Evolutionary conservation across 148 eudicot species (phyloP).

Genomic region (Persicaria tinctoria): DNA sequence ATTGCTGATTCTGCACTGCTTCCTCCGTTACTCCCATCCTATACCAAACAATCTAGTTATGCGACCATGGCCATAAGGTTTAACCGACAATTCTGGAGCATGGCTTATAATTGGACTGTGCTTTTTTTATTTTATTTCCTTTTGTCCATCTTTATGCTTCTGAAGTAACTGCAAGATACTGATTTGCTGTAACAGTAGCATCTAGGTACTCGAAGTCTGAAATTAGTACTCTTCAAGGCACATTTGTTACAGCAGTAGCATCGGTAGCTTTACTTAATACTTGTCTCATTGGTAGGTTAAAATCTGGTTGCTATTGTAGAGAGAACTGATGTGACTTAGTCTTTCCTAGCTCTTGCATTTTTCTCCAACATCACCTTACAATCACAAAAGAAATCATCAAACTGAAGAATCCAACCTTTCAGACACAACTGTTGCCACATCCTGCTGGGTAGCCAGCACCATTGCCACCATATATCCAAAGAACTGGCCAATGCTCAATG

Average conservation of each 20-base stretch:
- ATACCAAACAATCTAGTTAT: too few relatives aligned
- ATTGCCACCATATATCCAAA: background rate
- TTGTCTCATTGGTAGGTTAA: background rate
- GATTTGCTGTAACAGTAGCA: background rate
- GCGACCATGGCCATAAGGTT: too few relatives aligned
- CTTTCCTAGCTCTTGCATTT: background rate
- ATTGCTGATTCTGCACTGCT: too few relatives aligned
- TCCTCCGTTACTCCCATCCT: too few relatives aligned
- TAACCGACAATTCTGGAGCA: too few relatives aligned
- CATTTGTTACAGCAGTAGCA: background rate
- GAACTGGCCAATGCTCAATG: background rate
- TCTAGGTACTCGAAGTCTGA: background rate
- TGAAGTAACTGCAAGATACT: background rate
- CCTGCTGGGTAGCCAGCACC: background rate
- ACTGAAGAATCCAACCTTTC: constrained; percentile 1
- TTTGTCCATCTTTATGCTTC: background rate
- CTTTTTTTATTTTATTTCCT: background rate
- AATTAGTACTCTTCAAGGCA: background rate
- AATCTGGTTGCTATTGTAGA: background rate
- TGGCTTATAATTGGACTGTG: too few relatives aligned
- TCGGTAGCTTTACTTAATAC: background rate
- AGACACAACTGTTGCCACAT: background rate
- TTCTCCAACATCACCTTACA: background rate
- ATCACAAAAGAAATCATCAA: background rate
- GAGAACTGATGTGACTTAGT: background rate